Conservation (phyloP, 805 yeast species). For the Teunomyces pallodes region DNA sequence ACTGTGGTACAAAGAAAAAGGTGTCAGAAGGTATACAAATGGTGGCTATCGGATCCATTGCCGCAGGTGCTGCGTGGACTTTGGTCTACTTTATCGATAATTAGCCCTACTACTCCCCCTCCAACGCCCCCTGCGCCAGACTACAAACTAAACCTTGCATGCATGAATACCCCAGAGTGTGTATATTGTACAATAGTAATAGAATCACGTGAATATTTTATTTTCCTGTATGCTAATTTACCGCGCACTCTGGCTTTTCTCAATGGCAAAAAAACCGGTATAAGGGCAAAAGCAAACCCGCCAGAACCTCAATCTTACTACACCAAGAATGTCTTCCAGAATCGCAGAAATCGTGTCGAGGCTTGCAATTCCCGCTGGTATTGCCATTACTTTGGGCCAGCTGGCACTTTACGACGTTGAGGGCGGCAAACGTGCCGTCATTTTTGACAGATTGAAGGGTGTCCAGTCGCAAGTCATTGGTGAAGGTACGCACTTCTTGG, state of each 20-base stretch:
- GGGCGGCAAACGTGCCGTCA: conserved; percentile 95
- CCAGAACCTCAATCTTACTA: neutral
- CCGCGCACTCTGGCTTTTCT: neutral
- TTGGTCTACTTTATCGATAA: conserved; percentile 74
- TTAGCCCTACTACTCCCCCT: conserved; percentile 8
- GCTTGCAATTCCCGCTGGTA: conserved; percentile 70
- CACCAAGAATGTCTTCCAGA: conserved; percentile 31
- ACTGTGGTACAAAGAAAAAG: conserved; percentile 58
- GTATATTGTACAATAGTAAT: conserved; percentile 1
- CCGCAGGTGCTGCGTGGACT: conserved; percentile 96
- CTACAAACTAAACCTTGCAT: neutral
- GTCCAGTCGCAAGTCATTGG: conserved; percentile 87
- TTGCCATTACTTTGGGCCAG: conserved; percentile 69
- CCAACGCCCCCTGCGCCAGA: too few species aligned
- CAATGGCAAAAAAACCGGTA: neutral
- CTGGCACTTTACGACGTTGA: conserved; percentile 89
- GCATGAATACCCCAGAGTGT: neutral
- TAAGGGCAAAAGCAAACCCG: too few species aligned
- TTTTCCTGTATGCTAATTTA: neutral
- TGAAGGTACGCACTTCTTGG: conserved; percentile 92
- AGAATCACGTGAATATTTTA: neutral
- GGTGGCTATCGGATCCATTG: conserved; percentile 94
- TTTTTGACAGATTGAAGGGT: conserved; percentile 88
- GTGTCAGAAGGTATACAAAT: conserved; percentile 82
- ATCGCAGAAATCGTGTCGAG: conserved; percentile 35